Conservation (phyloP, 768 basidiomycete species). For the Tubosaeta sp. region DNA sequence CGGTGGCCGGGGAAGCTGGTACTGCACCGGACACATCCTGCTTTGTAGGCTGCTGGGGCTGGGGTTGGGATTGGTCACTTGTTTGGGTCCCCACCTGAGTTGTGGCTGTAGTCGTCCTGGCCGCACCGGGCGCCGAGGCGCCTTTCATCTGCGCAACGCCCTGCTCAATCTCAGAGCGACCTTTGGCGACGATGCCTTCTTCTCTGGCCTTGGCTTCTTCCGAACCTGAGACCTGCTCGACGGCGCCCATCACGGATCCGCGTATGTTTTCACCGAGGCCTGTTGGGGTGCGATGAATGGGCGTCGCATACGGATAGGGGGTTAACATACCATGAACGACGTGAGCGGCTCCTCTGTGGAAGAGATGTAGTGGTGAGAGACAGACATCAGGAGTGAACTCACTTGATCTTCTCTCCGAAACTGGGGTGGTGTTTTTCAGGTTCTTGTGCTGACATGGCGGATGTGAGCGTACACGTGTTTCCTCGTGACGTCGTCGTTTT, state of each 20-base stretch:
- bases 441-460: slow-evolving; percentile 4
- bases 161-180: slow-evolving; percentile 37
- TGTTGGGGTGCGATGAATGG: slow-evolving; percentile 12
- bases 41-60: not conserved
- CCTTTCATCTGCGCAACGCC: slow-evolving; percentile 35
- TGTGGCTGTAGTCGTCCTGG: not conserved
- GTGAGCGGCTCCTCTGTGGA: slow-evolving; percentile 31
- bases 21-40: not conserved
- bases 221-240: slow-evolving; percentile 32
- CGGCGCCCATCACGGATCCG: slow-evolving; percentile 38
- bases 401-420: slow-evolving; percentile 18
- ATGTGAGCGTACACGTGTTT: slow-evolving; percentile 4
- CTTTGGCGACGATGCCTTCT: slow-evolving; percentile 34
- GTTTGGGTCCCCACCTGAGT: not conserved
- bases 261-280: slow-evolving; percentile 44
- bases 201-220: slow-evolving; percentile 28
- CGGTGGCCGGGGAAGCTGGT: not conserved
- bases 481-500: slow-evolving; percentile 21
- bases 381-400: not conserved
- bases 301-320: not conserved
- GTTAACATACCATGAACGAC: slow-evolving; percentile 32
- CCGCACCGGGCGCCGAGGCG: not conserved
- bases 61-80: not conserved
- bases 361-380: not conserved
- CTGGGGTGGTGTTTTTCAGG: not conserved